These are phyloP conservation scores for Flammula alnicola DNA, from an alignment of 1,284 basidiomycete species.

Conservation along the genomic window DNA sequence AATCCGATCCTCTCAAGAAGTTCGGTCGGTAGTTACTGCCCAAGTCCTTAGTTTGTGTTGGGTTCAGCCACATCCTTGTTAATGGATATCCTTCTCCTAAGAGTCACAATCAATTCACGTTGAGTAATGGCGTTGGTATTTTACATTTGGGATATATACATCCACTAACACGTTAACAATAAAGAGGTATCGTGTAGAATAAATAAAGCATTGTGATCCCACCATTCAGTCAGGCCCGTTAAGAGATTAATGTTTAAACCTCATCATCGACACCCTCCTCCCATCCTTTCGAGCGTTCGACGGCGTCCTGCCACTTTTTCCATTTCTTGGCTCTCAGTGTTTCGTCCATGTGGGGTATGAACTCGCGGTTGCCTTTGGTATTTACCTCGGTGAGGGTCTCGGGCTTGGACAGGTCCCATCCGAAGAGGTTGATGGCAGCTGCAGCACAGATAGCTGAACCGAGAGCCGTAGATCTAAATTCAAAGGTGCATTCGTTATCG, in stretches of 20 bases:
- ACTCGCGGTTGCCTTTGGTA: slow-evolving; percentile 78
- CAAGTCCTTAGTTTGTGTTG: no score
- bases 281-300: slow-evolving; percentile 83
- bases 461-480: slow-evolving; percentile 84
- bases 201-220: no score
- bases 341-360: slow-evolving; percentile 64
- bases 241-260: slow-evolving; percentile 1
- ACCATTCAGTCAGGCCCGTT: no score
- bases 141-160: no score
- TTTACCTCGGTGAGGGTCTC: slow-evolving; percentile 91
- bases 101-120: no score
- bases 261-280: slow-evolving; percentile 55
- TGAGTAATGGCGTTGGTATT: no score
- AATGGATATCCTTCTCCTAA: no score
- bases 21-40: slow-evolving; percentile 56
- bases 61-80: no score
- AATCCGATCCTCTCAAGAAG: slow-evolving; percentile 78
- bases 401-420: slow-evolving; percentile 91
- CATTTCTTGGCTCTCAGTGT: slow-evolving; percentile 66
- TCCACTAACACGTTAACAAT: no score
- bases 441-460: slow-evolving; percentile 98
- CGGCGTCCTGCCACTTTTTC: slow-evolving; percentile 84
- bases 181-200: no score
- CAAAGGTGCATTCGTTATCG: slow-evolving; percentile 11
- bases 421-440: slow-evolving; percentile 85